Base-by-base conservation (phyloP, 257 asterid genomes). In the Salvia splendens region DNA sequence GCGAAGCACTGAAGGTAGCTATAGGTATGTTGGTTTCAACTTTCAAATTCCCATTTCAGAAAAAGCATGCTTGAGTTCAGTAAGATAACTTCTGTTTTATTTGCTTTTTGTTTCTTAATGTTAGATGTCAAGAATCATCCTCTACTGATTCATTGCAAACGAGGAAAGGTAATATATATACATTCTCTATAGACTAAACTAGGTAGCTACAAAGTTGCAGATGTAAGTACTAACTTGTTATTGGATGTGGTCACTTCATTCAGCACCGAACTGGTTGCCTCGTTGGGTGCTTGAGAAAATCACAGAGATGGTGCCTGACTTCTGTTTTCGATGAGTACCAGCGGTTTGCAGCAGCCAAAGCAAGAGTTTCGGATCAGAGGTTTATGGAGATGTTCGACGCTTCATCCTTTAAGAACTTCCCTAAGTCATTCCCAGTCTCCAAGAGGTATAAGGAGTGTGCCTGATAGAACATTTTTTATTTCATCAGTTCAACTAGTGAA, bases 291-390 rank as follows among this genome's bases (percentile, higher is more conserved):
- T 2, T 91, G 81, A 86, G 96, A 67, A 91, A 91, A 61, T 35
- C 80, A 49, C 96, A 88, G 77, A 78, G 78, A 76, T 91, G 97
- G 97, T 89, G 97, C 69, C 75, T 86, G 42, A 79, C 93, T 60
- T 89, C 96, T 4, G 91, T 91, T 14, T 86, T 91, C 49, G 30
- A 89, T 10, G 97, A 91, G 83, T 91, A 91, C 87, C 96, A 86
- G 50, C 80, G 97, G 16, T 91, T 79, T 73, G 96, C 97, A 28
- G 96, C 96, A 6, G 96, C 89, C 45, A 91, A 91, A 77, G 82
- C 97, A 33, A 74, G 97, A 71, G 81, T 89, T 41, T 85, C 91
- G 0, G 97, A 91, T 72, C 95, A 83, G 84, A 89, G 96, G 81
- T 91, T 91, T 60, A 89, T 91, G 74, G 97, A 91, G 84, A 49